Evolutionary conservation across 1,139 yeast genomes (phyloP).

Genomic region (Pichia sp.): DNA sequence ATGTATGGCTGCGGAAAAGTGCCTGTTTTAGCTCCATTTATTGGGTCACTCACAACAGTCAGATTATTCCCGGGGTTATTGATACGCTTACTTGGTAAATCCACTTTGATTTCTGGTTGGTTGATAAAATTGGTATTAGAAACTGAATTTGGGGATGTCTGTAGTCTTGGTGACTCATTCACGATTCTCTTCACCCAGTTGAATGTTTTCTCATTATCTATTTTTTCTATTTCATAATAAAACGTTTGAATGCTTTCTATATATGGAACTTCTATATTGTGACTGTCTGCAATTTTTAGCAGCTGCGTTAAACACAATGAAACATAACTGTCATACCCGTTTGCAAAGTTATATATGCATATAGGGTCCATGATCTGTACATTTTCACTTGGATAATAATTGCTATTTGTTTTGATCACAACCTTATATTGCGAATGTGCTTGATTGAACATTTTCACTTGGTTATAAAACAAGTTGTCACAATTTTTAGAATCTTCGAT

Average conservation of each 20-base stretch:
- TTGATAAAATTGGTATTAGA: constrained; percentile 1
- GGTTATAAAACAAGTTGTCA: too few relatives aligned
- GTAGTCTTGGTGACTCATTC: too few relatives aligned
- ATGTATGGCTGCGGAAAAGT: too few relatives aligned
- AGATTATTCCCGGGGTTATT: not conserved
- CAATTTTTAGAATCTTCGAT: too few relatives aligned
- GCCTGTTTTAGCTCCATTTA: not conserved
- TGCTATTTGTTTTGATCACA: too few relatives aligned
- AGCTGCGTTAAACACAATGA: constrained; percentile 16
- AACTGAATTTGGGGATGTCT: not conserved
- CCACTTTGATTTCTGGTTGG: not conserved
- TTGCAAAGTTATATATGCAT: constrained; percentile 16
- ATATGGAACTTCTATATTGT: constrained; percentile 14
- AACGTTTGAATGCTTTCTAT: constrained; percentile 17
- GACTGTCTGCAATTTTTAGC: constrained; percentile 9
- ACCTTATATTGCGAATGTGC: too few relatives aligned
- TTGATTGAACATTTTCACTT: too few relatives aligned
- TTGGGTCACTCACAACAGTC: not conserved
- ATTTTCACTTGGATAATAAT: too few relatives aligned
- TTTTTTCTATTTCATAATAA: constrained; percentile 13
- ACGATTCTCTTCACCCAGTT: constrained; percentile 15
- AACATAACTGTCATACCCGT: constrained; percentile 12
- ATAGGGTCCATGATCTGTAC: constrained; percentile 5
- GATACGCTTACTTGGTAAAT: too few relatives aligned
- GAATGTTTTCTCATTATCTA: constrained; percentile 10